Conservation (phyloP, 2,329 filamentous ascomycete species). For the Fusarium tjaetaba region DNA sequence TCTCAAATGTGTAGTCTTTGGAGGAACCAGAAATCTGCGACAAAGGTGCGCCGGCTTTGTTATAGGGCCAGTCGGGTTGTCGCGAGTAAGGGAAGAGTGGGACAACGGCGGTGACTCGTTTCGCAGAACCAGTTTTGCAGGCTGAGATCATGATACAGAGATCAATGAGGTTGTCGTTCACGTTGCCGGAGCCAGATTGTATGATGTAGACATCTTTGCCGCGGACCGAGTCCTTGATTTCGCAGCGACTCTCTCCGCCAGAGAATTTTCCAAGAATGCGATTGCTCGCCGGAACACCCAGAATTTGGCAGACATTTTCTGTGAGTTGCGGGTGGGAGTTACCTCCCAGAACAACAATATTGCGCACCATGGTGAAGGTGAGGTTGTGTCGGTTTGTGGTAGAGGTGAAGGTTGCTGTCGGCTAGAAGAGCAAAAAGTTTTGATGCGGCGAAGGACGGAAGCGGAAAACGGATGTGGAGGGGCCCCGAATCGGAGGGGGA, state of each 20-base stretch:
- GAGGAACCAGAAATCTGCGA: slow-evolving; percentile 65
- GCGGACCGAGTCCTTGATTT: slow-evolving; percentile 95
- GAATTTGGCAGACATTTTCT: slow-evolving; percentile 85
- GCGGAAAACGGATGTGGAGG: slow-evolving; percentile 43
- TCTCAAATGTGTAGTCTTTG: slow-evolving; percentile 87
- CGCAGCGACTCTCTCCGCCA: slow-evolving; percentile 92
- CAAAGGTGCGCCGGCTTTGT: slow-evolving; percentile 91
- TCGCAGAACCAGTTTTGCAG: slow-evolving; percentile 93
- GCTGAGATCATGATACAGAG: slow-evolving; percentile 98
- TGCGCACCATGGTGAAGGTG: slow-evolving; percentile 79
- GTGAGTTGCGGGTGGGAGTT: slow-evolving; percentile 91
- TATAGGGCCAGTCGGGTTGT: slow-evolving; percentile 96
- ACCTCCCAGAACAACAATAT: slow-evolving; percentile 92
- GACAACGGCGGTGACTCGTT: slow-evolving; percentile 90
- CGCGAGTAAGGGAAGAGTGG: slow-evolving; percentile 97
- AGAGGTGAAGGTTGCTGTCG: slow-evolving; percentile 17
- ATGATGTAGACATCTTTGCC: slow-evolving; percentile 99
- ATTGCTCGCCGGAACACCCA: slow-evolving; percentile 86
- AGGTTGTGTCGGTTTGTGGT: slow-evolving; percentile 22
- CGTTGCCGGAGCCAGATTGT: slow-evolving; percentile 88
- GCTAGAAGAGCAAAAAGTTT: slow-evolving; percentile 39
- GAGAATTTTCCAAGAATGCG: slow-evolving; percentile 92
- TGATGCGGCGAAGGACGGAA: slow-evolving; percentile 42
- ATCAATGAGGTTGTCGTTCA: slow-evolving; percentile 97
- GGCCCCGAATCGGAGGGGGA: slow-evolving; percentile 43